Conservation (phyloP, 345 rosid species). For the Firmiana major region DNA sequence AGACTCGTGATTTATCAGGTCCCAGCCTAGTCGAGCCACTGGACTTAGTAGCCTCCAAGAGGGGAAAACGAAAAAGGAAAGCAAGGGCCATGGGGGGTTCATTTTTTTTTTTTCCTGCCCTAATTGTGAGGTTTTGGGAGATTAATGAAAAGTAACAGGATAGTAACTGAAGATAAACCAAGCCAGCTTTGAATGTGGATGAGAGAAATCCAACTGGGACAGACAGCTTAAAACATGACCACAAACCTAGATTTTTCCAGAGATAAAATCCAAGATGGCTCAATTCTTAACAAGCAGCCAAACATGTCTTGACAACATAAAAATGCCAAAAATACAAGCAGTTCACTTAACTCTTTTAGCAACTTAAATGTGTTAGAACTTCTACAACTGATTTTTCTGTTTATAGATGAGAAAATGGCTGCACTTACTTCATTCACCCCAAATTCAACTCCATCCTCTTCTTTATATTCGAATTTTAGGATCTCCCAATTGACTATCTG, state of each 20-base stretch:
- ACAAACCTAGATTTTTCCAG: conserved; percentile 49
- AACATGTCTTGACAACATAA: not conserved
- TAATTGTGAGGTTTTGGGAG: not conserved
- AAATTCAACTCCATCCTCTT: conserved; percentile 32
- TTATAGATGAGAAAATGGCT: conserved; percentile 40
- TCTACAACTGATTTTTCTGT: not conserved
- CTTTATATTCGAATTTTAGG: conserved; percentile 28
- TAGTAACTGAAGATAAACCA: not conserved
- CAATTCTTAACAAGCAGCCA: not conserved
- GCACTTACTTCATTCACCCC: conserved; percentile 48
- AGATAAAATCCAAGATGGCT: conserved; percentile 23
- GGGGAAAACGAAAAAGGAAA: not conserved
- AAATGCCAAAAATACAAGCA: conserved; percentile 11
- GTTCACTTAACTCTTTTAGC: not conserved
- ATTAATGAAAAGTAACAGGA: not conserved
- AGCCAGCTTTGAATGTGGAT: conserved; percentile 13
- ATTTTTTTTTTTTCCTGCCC: no score
- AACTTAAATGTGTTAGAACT: not conserved
- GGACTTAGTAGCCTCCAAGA: not conserved
- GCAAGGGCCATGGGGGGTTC: not conserved
- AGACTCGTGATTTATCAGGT: no score
- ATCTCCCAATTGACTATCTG: conserved; percentile 34
- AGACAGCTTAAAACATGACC: conserved; percentile 27
- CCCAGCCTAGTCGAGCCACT: not conserved
- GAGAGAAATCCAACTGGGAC: conserved; percentile 28